Evolutionary conservation across 202 grass and related monocot genomes (phyloP).

Genomic region (Cymbopogon flexuosus): DNA sequence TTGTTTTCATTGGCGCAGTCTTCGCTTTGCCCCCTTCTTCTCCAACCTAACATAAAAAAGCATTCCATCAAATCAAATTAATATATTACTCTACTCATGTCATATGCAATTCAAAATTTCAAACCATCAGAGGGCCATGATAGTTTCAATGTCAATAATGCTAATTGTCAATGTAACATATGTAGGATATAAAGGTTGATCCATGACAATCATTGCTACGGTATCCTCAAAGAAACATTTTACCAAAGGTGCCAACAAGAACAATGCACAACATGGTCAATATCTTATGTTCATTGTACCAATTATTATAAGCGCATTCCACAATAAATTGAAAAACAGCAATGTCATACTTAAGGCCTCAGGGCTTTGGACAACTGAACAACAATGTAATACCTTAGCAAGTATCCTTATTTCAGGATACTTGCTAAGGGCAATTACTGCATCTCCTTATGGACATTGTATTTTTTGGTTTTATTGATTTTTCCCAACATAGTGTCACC

Average conservation of each 20-base stretch:
- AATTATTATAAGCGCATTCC: background rate
- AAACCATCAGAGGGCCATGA: background rate
- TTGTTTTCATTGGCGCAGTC: constrained; percentile 77
- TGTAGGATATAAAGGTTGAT: background rate
- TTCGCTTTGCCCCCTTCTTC: constrained; percentile 70
- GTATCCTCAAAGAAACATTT: background rate
- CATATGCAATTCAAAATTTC: background rate
- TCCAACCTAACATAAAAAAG: constrained; percentile 62
- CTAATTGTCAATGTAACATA: background rate
- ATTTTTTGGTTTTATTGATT: no score
- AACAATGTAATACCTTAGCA: background rate
- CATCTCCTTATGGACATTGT: no score
- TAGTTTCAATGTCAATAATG: background rate
- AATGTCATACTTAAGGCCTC: background rate
- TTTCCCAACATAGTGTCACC: no score
- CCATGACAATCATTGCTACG: background rate
- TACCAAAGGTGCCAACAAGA: background rate
- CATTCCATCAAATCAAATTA: background rate
- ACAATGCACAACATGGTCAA: background rate
- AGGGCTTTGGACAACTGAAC: background rate
- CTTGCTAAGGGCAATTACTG: no score
- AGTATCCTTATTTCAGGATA: background rate
- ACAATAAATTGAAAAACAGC: background rate
- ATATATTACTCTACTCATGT: background rate
- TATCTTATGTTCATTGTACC: constrained; percentile 5